A percentile compares a stretch with the other conserved stretches of the same genome.
Conservation (phyloP, 164 flowering plant species). For the Nymphaea thermarum region DNA sequence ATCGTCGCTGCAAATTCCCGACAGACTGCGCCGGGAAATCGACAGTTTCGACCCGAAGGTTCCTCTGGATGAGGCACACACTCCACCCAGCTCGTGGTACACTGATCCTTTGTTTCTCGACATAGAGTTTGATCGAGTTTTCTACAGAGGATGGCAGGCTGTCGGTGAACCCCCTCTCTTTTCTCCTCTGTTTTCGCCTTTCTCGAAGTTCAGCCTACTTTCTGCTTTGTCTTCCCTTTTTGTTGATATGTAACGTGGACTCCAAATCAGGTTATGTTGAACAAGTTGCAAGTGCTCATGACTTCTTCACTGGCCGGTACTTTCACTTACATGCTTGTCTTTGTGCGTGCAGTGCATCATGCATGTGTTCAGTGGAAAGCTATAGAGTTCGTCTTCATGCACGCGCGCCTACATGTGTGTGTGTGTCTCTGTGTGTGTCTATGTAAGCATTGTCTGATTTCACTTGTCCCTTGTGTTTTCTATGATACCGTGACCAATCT, state of each 20-base stretch:
- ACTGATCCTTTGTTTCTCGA: slow-evolving; percentile 46
- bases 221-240: not conserved
- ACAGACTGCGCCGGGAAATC: slow-evolving; percentile 1
- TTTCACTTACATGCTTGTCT: not conserved
- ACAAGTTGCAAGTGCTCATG: slow-evolving; percentile 47
- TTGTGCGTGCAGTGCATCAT: too few species aligned
- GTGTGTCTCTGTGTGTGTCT: too few species aligned
- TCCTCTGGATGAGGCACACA: slow-evolving; percentile 54
- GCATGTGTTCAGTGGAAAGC: too few species aligned
- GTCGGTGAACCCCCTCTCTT: slow-evolving; percentile 35
- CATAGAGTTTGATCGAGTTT: slow-evolving; percentile 57
- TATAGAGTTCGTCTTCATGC: too few species aligned
- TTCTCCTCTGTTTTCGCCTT: not conserved
- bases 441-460: too few species aligned
- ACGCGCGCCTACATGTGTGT: too few species aligned
- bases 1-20: not conserved
- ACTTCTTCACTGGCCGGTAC: slow-evolving; percentile 87
- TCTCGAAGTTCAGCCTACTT: not conserved
- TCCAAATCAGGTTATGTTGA: slow-evolving; percentile 39
- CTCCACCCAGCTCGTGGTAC: slow-evolving; percentile 94
- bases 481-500: too few species aligned
- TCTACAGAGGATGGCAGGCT: slow-evolving; percentile 74
- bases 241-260: too few species aligned
- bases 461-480: too few species aligned
- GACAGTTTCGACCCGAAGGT: slow-evolving; percentile 45